These are phyloP conservation scores for Podospora conica DNA, from an alignment of 495 filamentous ascomycete genomes.

Conservation along the genomic window DNA sequence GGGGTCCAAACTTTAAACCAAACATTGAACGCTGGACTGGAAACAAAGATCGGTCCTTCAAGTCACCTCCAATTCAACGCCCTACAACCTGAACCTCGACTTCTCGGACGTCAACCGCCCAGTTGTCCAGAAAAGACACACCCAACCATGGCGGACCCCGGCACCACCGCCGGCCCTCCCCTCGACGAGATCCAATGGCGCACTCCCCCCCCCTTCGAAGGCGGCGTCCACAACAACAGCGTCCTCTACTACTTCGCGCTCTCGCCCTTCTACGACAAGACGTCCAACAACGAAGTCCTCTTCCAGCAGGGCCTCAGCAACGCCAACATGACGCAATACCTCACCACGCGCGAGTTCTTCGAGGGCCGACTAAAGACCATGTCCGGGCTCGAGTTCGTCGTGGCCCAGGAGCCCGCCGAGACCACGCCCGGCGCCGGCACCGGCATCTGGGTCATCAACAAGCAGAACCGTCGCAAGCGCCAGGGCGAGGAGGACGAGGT, in stretches of 20 bases:
- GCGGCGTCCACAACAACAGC: constrained; percentile 53
- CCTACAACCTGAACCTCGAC: not conserved
- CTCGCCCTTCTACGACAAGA: constrained; percentile 86
- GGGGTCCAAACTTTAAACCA: not conserved
- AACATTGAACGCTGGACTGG: not conserved
- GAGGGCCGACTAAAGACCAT: constrained; percentile 69
- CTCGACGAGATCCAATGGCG: constrained; percentile 78
- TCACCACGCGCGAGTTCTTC: constrained; percentile 68
- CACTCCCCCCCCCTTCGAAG: constrained; percentile 51
- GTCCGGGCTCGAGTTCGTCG: constrained; percentile 77
- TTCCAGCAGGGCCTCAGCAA: constrained; percentile 71
- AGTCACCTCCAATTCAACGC: not conserved
- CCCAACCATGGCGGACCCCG: constrained; percentile 10
- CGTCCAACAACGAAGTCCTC: constrained; percentile 79
- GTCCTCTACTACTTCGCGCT: constrained; percentile 86
- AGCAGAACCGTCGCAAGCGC: constrained; percentile 69
- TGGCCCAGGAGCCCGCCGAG: constrained; percentile 68
- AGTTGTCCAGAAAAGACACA: not conserved
- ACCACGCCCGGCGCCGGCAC: constrained; percentile 55
- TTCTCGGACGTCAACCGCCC: not conserved
- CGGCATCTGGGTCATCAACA: constrained; percentile 87
- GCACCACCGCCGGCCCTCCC: constrained; percentile 44
- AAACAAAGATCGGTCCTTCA: not conserved
- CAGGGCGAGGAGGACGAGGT: constrained; percentile 57
- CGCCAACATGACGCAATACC: constrained; percentile 48